phyloP scores from a whole-genome alignment of 305 asterid species.

The Rubia tinctorum region DNA sequence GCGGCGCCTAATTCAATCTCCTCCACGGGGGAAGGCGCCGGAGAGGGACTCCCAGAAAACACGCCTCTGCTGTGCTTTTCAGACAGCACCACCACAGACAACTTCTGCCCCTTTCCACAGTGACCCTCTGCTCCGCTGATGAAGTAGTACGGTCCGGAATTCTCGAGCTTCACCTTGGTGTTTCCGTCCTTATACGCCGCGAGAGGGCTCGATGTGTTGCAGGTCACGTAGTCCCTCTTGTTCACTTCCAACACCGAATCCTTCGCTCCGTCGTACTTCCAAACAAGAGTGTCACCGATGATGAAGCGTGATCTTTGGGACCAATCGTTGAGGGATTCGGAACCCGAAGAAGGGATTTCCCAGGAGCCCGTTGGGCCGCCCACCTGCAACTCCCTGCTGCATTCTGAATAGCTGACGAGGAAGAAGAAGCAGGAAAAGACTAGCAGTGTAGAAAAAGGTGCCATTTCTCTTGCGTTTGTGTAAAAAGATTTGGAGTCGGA shows the following conservation, averaged over 20 bases:
- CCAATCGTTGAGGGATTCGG: slow-evolving; percentile 65
- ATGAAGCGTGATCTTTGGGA: slow-evolving; percentile 58
- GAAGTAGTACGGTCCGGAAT: slow-evolving; percentile 66
- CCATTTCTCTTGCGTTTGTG: slow-evolving; percentile 26
- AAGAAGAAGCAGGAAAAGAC: slow-evolving; percentile 25
- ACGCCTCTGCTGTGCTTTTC: slow-evolving; percentile 32
- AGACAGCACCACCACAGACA: slow-evolving; percentile 62
- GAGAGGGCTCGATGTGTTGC: slow-evolving; percentile 64
- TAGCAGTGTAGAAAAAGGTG: slow-evolving; percentile 22
- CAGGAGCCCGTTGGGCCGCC: slow-evolving; percentile 59
- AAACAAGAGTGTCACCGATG: slow-evolving; percentile 64
- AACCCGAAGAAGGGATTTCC: slow-evolving; percentile 42
- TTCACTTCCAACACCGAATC: slow-evolving; percentile 66
- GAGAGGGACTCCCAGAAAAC: slow-evolving; percentile 26
- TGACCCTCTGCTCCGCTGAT: slow-evolving; percentile 69
- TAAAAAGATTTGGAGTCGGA: not conserved
- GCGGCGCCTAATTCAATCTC: slow-evolving; percentile 42
- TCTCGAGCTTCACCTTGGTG: slow-evolving; percentile 45
- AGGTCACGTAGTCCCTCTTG: slow-evolving; percentile 52
- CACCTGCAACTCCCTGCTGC: slow-evolving; percentile 43
- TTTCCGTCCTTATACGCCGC: slow-evolving; percentile 46
- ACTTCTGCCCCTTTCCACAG: slow-evolving; percentile 70
- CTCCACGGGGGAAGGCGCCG: slow-evolving; percentile 61
- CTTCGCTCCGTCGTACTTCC: slow-evolving; percentile 41
- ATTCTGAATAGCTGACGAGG: slow-evolving; percentile 37